These are phyloP conservation scores for Sutorius australiensis DNA, from an alignment of 768 basidiomycete species.

Conservation along the genomic window DNA sequence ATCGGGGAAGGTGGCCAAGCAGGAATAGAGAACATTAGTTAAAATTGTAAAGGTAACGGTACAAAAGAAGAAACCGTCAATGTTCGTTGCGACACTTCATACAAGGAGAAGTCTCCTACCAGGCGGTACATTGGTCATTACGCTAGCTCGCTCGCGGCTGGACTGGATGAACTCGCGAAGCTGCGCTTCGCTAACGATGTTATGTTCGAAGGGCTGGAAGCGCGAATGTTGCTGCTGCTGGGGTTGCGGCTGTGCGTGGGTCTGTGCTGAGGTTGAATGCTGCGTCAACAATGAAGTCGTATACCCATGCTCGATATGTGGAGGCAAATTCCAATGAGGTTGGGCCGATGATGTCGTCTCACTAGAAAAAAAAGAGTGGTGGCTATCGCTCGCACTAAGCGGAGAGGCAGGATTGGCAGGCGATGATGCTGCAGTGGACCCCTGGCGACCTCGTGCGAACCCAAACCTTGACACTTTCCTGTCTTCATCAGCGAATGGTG, in stretches of 20 bases:
- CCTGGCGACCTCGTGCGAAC: conserved; percentile 70
- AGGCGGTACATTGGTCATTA: conserved; percentile 33
- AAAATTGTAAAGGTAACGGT: conserved; percentile 21
- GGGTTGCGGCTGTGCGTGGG: conserved; percentile 35
- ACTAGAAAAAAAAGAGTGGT: conserved; percentile 46
- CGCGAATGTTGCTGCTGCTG: conserved; percentile 35
- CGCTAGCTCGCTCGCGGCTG: conserved; percentile 54
- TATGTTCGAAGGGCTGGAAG: conserved; percentile 56
- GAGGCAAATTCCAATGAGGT: conserved; percentile 44
- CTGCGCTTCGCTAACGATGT: conserved; percentile 65
- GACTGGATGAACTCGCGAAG: conserved; percentile 72
- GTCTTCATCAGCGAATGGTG: conserved; percentile 51
- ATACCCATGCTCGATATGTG: conserved; percentile 41
- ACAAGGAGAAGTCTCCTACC: conserved; percentile 49
- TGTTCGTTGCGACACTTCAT: conserved; percentile 29
- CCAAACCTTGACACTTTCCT: conserved; percentile 77
- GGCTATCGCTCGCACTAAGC: conserved; percentile 46
- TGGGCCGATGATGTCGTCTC: conserved; percentile 36
- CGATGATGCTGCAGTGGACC: conserved; percentile 54
- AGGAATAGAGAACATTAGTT: conserved; percentile 17
- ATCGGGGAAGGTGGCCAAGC: conserved; percentile 10
- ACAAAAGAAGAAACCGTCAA: conserved; percentile 34
- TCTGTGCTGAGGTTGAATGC: conserved; percentile 38
- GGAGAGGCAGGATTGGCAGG: conserved; percentile 57
- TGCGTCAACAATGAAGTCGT: conserved; percentile 48